Evolutionary conservation across 331 rosid species (phyloP), one percentile per base, ranked within the genome.

Genomic region (Rhamnella rubrinervis): DNA sequence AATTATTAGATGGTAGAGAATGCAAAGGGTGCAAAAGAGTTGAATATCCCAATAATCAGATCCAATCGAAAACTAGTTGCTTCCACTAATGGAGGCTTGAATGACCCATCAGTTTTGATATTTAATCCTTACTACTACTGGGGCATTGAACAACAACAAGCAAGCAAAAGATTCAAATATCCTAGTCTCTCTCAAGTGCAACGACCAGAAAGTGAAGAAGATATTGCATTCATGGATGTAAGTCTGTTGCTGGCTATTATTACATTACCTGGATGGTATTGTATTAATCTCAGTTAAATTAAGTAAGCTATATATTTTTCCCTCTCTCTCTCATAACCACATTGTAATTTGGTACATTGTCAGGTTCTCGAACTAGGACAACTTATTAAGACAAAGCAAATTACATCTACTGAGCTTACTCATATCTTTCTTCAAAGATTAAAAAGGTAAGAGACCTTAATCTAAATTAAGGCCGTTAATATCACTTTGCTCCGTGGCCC

Each of bases 341-440:
- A 49, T 28, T 23, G 7, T 21, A 21, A 14, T 75, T 66, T 40
- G 53, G 21, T 15, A 31, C 37, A 7, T 53, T 60, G 55, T 61
- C 78, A 89, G 89, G 88, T 92, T 76, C 88, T 84, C 70, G 92
- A 92, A 74, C 78, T 92, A 52, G 92, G 89, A 20, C 86, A 86
- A 77, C 87, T 87, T 63, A 74, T 92, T 70, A 82, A 76, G 76
- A 79, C 88, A 41, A 80, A 84, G 74, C 88, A 92, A 85, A 76
- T 89, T 59, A 87, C 89, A 58, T 87, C 96, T 18, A 61, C 51
- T 81, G 88, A 89, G 87, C 96, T 87, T 37, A 82, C 90, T 59
- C 78, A 16, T 19, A 81, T 89, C 72, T 89, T 81, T 84, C 78
- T 92, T 77, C 74, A 26, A 81, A 84, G 92, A 82, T 76, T 92